Percentiles rank a stretch among this genome's conserved stretches.
These are phyloP conservation scores for Microascus cirrosus DNA, from an alignment of 2,329 filamentous ascomycete genomes.

Conservation along the genomic window DNA sequence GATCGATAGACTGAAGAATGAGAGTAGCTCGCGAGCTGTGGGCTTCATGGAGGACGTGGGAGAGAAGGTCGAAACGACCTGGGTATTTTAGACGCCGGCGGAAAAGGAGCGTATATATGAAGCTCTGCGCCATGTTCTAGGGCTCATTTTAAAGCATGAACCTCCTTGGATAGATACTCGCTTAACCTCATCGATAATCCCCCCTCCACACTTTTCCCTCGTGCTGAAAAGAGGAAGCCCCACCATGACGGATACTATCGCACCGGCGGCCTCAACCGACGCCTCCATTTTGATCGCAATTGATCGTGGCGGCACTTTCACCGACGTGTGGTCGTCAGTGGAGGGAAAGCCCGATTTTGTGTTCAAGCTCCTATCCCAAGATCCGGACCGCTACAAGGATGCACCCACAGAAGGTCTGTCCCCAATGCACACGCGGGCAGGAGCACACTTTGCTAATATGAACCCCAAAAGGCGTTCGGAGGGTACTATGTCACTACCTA, in stretches of 20 bases:
- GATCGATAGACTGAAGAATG: not conserved
- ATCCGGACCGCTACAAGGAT: slow-evolving; percentile 1
- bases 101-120: not conserved
- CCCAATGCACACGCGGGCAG: no score
- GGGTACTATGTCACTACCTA: slow-evolving; percentile 37
- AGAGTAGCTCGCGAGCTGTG: not conserved
- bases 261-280: no score
- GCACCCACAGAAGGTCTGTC: not conserved
- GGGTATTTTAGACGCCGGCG: not conserved
- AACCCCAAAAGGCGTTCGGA: not conserved
- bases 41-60: not conserved
- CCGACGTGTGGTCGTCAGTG: not conserved
- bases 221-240: no score
- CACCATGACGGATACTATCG: no score
- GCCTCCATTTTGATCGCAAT: not conserved
- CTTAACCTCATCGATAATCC: no score
- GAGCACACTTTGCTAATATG: not conserved
- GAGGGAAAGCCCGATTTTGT: not conserved
- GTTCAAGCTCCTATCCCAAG: not conserved
- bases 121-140: no score
- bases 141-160: no score
- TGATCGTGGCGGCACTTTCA: slow-evolving; percentile 1
- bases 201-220: no score
- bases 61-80: not conserved
- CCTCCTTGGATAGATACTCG: no score